phyloP scores from a whole-genome alignment of 1,284 basidiomycete species.

The Ganoderma lucidum region DNA sequence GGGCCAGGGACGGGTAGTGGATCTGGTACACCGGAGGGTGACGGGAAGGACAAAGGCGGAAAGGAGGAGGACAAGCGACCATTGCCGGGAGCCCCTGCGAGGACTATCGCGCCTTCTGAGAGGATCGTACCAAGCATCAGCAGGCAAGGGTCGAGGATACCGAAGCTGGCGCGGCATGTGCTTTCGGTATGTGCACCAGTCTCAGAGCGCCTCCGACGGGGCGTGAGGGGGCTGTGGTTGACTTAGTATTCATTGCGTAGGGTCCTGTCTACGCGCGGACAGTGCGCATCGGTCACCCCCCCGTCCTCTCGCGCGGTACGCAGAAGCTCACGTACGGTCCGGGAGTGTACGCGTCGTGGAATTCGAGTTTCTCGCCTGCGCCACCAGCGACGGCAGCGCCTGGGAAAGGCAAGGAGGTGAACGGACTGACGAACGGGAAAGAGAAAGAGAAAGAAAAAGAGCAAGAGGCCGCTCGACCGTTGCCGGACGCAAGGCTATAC shows the following conservation, averaged over 20 bases:
- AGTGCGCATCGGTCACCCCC: constrained; percentile 70
- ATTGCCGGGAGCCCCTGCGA: constrained; percentile 60
- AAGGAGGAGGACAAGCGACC: constrained; percentile 52
- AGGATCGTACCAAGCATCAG: constrained; percentile 58
- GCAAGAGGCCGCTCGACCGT: constrained; percentile 44
- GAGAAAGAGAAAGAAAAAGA: constrained; percentile 45
- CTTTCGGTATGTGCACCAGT: constrained; percentile 61
- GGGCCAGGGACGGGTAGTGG: constrained; percentile 21
- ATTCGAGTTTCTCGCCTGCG: constrained; percentile 44
- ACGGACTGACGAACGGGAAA: constrained; percentile 44
- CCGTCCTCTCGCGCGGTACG: constrained; percentile 59
- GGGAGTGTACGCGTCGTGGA: constrained; percentile 74
- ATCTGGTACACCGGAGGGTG: constrained; percentile 32
- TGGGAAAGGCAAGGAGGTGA: constrained; percentile 47
- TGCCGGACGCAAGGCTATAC: constrained; percentile 74
- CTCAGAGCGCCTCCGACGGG: neutral
- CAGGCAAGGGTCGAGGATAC: constrained; percentile 63
- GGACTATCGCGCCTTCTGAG: constrained; percentile 61
- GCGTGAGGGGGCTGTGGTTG: constrained; percentile 2
- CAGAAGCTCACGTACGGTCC: constrained; percentile 70
- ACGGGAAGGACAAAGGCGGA: constrained; percentile 41
- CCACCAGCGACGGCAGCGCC: constrained; percentile 43
- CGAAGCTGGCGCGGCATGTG: constrained; percentile 65
- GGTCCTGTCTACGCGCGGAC: constrained; percentile 63
- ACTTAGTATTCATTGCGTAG: constrained; percentile 40